Evolutionary conservation across 2,329 filamentous ascomycete species (phyloP).

Genomic region (Botrytis fabae): DNA sequence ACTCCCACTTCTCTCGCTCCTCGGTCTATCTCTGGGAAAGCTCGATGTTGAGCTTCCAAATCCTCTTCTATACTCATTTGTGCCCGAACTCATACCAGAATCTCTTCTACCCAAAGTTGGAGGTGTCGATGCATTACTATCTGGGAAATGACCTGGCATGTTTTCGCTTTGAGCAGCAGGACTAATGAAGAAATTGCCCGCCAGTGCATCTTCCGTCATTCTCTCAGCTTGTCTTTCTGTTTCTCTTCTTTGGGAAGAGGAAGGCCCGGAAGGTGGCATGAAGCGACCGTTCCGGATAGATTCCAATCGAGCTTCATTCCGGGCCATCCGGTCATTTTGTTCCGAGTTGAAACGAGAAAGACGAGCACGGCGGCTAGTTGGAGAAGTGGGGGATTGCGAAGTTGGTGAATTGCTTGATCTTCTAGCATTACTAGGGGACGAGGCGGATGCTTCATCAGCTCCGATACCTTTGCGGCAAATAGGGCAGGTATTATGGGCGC

Average conservation of each 20-base stretch:
- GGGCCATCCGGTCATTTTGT: constrained; percentile 16
- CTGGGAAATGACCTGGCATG: constrained; percentile 29
- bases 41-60: background rate
- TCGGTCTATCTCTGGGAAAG: constrained; percentile 25
- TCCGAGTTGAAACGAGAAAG: constrained; percentile 9
- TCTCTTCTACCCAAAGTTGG: constrained; percentile 24
- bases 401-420: constrained; percentile 22
- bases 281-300: constrained; percentile 32
- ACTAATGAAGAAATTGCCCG: background rate
- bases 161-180: background rate
- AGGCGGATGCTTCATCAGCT: constrained; percentile 27
- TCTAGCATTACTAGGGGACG: constrained; percentile 20
- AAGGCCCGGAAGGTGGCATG: constrained; percentile 28
- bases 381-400: background rate
- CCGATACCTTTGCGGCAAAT: constrained; percentile 61
- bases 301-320: constrained; percentile 38
- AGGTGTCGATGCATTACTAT: background rate
- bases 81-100: constrained; percentile 26
- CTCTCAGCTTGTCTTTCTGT: background rate
- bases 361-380: constrained; percentile 23
- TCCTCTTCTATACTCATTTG: background rate
- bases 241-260: constrained; percentile 13
- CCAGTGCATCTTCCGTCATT: background rate
- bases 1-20: constrained; percentile 35
- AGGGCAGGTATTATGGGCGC: constrained; percentile 90